Evolutionary conservation across 495 filamentous ascomycete species (phyloP), one percentile per base, ranked within the genome.

Genomic region (Penicillium mononematosum): DNA sequence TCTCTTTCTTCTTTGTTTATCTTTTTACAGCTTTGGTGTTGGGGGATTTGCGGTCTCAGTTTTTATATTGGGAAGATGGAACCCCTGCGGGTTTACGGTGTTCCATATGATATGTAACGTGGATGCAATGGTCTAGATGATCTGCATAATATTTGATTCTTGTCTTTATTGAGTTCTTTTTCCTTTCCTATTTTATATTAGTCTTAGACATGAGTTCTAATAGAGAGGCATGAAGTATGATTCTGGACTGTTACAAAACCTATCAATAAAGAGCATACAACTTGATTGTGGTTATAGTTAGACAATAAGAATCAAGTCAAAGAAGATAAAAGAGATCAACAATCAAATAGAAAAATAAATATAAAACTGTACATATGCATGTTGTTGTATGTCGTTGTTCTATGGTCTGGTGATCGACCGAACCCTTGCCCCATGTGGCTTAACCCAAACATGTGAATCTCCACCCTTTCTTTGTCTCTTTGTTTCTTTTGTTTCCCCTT

Each of bases 1-100:
- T 44, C 43, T 34, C 16, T 58, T 39, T 45, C 46, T 49, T 34
- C 36, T 50, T 17, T 31, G 17, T 51, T 50, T 56, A 36, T 22
- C 2, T 16, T 54, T 50, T 51, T 62, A 25, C 45, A 62, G 53
- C 60, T 61, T 60, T 52, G 62, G 56, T 66, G 70, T 62, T 62
- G n/a, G 36, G 14, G 36, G 16, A 17, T 45, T 5, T 53, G 58
- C 2, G 16, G 12, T 39, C 32, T 39, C 20, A 29, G 6, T 27
- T 53, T 45, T n/a, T 10, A 22, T 45, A 19, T 45, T 10, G 22
- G 44, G 4, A 29, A 38, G 9, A 31, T 31, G 41, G 48, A 29
- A 10, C 16, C 38, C 9, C 9, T 43, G 49, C 49, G 49, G 29
- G 24, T 46, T 36, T 55, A 25, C 27, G 31, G 44, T 10, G 32